Evolutionary conservation across 2,329 filamentous ascomycete genomes (phyloP).

Genomic region (Fusarium globosum): DNA sequence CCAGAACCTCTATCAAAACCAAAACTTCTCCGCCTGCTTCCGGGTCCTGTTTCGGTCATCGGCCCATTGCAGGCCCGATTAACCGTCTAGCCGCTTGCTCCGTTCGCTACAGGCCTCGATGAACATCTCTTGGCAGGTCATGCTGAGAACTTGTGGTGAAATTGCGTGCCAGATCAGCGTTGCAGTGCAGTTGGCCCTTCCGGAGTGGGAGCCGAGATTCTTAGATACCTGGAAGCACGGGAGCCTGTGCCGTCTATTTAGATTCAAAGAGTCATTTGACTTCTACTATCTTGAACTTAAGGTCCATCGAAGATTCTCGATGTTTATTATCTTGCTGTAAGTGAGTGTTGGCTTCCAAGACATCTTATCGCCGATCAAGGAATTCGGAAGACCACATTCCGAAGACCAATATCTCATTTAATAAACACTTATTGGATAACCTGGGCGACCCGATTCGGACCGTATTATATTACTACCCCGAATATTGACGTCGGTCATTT

Average conservation of each 20-base stretch:
- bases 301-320: not conserved
- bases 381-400: slow-evolving; percentile 23
- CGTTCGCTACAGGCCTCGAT: not conserved
- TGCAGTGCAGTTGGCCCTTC: slow-evolving; percentile 2
- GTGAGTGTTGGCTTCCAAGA: not conserved
- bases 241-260: not conserved
- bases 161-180: not conserved
- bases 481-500: not conserved
- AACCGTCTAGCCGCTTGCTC: not conserved
- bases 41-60: not conserved
- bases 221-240: slow-evolving; percentile 2
- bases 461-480: not conserved
- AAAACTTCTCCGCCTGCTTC: not conserved
- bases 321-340: not conserved
- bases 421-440: not conserved
- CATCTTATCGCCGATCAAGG: slow-evolving; percentile 7
- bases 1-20: not conserved
- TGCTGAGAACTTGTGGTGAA: not conserved
- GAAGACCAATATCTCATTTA: not conserved
- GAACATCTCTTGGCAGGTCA: not conserved
- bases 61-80: not conserved
- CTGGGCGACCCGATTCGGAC: not conserved
- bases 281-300: not conserved
- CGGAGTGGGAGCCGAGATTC: slow-evolving; percentile 3
- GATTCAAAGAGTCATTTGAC: not conserved